Conservation (phyloP, 345 rosid genomes). For the Lepidium sativum region DNA sequence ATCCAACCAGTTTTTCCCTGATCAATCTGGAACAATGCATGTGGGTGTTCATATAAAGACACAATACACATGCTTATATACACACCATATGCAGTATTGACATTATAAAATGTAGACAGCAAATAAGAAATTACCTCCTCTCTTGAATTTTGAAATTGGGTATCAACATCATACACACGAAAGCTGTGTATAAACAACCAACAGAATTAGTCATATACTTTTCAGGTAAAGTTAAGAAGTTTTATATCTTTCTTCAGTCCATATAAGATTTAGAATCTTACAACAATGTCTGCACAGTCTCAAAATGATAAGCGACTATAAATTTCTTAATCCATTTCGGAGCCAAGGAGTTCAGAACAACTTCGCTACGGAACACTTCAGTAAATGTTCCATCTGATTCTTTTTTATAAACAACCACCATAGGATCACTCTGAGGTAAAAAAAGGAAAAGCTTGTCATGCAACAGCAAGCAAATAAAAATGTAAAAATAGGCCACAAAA, state of each 20-base stretch:
- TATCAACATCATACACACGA: constrained; percentile 70
- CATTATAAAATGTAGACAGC: neutral
- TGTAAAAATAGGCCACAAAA: neutral
- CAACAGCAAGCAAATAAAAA: neutral
- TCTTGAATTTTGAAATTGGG: constrained; percentile 48
- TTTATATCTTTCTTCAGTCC: neutral
- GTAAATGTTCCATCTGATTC: constrained; percentile 48
- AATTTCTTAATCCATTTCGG: constrained; percentile 76
- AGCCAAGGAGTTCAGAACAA: constrained; percentile 51
- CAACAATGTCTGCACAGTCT: constrained; percentile 65
- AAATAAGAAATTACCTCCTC: constrained; percentile 43
- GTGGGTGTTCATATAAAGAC: neutral
- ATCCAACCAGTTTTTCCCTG: neutral
- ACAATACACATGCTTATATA: neutral
- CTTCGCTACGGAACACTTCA: constrained; percentile 83
- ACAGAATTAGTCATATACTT: neutral
- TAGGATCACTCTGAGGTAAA: constrained; percentile 61
- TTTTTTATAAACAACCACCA: constrained; percentile 51
- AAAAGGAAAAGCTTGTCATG: neutral
- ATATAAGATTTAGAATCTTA: constrained; percentile 29
- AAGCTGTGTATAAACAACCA: constrained; percentile 37
- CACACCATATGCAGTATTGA: neutral
- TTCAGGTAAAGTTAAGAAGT: neutral
- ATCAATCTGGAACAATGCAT: neutral
- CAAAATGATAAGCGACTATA: constrained; percentile 60